A percentile compares a stretch with the other conserved stretches of the same genome.
phyloP scores from a whole-genome alignment of 441 rosid species.

The Adansonia rubrostipa region DNA sequence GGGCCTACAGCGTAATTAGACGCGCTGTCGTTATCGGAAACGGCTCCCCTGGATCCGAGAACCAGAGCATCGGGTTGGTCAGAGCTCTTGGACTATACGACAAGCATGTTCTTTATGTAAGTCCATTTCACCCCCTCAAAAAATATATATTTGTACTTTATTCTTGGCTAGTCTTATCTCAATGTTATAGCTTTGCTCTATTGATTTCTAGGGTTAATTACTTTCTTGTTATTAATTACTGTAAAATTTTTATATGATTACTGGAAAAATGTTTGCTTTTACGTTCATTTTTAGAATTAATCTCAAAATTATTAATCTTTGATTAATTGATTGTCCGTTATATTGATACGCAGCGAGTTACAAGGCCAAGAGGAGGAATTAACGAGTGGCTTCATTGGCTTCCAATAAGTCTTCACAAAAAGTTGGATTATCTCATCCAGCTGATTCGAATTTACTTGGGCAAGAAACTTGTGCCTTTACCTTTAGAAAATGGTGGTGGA shows the following conservation, averaged over 20 bases:
- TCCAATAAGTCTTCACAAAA: constrained; percentile 82
- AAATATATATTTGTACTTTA: background rate
- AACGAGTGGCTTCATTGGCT: constrained; percentile 94
- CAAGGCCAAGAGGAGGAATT: constrained; percentile 90
- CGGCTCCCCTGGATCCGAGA: constrained; percentile 78
- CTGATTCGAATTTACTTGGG: constrained; percentile 56
- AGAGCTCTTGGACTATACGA: constrained; percentile 80
- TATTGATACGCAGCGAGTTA: constrained; percentile 61
- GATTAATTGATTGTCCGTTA: background rate
- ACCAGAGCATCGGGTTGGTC: constrained; percentile 84
- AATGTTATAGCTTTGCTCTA: background rate
- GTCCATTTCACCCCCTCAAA: constrained; percentile 30
- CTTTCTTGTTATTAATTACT: background rate
- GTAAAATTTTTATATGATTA: background rate
- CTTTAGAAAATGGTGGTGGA: constrained; percentile 59
- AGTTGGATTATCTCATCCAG: constrained; percentile 54
- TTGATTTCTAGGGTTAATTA: background rate
- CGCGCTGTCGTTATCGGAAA: constrained; percentile 92
- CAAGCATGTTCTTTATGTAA: constrained; percentile 70
- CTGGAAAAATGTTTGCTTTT: background rate
- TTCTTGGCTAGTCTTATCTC: background rate
- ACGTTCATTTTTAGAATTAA: background rate
- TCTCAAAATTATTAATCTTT: background rate
- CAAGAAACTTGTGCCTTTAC: constrained; percentile 37
- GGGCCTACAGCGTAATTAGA: constrained; percentile 64